A percentile compares a stretch with the other conserved stretches of the same genome.
Conservation (phyloP, 2,329 filamentous ascomycete species). For the Talaromyces sp. region DNA sequence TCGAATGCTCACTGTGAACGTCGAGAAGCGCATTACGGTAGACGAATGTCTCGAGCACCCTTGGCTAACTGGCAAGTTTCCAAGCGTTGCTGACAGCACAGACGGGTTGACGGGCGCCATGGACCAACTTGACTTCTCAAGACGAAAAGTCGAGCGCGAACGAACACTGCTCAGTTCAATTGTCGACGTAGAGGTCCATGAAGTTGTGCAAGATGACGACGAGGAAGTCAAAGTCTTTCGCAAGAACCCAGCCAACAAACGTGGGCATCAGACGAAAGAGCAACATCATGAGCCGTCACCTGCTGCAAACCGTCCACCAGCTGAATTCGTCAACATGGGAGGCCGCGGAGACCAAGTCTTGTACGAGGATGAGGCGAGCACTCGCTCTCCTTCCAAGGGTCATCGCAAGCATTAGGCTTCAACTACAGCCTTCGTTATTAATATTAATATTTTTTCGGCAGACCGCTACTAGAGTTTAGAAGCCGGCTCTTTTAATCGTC, state of each 20-base stretch:
- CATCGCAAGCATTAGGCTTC: slow-evolving; percentile 1
- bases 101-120: slow-evolving; percentile 88
- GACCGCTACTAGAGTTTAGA: background rate
- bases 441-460: background rate
- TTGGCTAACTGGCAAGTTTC: slow-evolving; percentile 65
- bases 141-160: slow-evolving; percentile 72
- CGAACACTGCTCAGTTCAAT: slow-evolving; percentile 77
- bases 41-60: slow-evolving; percentile 88
- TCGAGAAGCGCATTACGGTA: slow-evolving; percentile 75
- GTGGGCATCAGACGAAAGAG: slow-evolving; percentile 29
- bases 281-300: slow-evolving; percentile 57
- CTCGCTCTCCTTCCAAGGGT: slow-evolving; percentile 27
- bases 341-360: slow-evolving; percentile 78
- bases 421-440: background rate
- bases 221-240: slow-evolving; percentile 65
- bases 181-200: slow-evolving; percentile 65
- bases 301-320: slow-evolving; percentile 59
- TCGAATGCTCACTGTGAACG: slow-evolving; percentile 84
- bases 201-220: slow-evolving; percentile 53
- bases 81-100: slow-evolving; percentile 74
- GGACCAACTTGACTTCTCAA: slow-evolving; percentile 73
- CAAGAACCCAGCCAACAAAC: slow-evolving; percentile 58
- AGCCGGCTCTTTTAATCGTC: background rate
- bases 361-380: slow-evolving; percentile 55
- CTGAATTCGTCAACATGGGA: slow-evolving; percentile 78